These are phyloP conservation scores for Lepidium africanum DNA, from an alignment of 345 rosid genomes.

Conservation along the genomic window DNA sequence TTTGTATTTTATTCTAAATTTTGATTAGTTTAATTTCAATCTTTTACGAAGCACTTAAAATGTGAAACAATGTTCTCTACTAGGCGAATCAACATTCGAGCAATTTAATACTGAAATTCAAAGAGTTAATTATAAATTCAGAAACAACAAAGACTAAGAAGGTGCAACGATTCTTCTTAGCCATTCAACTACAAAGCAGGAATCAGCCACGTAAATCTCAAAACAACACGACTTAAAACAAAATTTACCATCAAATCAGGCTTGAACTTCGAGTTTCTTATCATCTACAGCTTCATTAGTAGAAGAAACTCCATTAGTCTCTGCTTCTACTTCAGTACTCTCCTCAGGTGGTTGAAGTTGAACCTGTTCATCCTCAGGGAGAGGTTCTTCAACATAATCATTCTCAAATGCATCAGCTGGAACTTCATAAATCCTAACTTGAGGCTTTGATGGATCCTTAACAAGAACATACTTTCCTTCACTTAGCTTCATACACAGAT, in stretches of 20 bases:
- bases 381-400: slow-evolving; percentile 90
- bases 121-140: neutral
- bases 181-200: neutral
- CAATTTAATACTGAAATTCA: neutral
- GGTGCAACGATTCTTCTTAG: neutral
- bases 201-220: neutral
- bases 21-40: too few species aligned
- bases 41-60: too few species aligned
- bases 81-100: neutral
- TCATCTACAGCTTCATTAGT: slow-evolving; percentile 43
- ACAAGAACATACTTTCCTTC: slow-evolving; percentile 62
- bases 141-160: neutral
- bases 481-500: slow-evolving; percentile 69
- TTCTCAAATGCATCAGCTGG: slow-evolving; percentile 97
- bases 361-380: slow-evolving; percentile 38
- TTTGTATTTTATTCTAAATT: too few species aligned
- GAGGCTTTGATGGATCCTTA: slow-evolving; percentile 92
- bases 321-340: slow-evolving; percentile 41
- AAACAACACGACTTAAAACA: neutral
- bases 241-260: slow-evolving; percentile 13
- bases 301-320: slow-evolving; percentile 32
- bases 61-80: too few species aligned
- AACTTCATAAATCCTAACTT: slow-evolving; percentile 91
- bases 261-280: slow-evolving; percentile 34
- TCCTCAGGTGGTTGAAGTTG: slow-evolving; percentile 81